A percentile compares a stretch with the other conserved stretches of the same genome.
These are phyloP conservation scores for Lactarius sp. DNA, from an alignment of 768 basidiomycete species.

Conservation along the genomic window DNA sequence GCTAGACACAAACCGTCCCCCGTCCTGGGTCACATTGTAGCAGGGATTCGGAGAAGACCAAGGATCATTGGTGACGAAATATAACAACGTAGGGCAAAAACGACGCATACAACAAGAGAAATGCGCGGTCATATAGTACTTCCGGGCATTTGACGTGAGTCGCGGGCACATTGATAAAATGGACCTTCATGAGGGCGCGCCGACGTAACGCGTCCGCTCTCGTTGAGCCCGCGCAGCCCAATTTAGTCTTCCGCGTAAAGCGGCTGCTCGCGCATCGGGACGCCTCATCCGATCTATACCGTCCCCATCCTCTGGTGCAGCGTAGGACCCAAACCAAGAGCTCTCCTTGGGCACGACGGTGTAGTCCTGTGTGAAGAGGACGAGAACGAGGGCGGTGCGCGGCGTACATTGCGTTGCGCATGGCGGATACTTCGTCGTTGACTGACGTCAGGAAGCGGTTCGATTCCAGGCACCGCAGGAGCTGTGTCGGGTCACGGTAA, in stretches of 20 bases:
- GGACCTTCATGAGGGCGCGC: slow-evolving; percentile 12
- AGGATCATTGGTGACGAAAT: too few species aligned
- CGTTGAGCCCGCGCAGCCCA: slow-evolving; percentile 66
- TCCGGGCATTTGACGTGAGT: too few species aligned
- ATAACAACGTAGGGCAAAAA: too few species aligned
- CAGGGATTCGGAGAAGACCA: too few species aligned
- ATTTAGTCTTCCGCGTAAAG: slow-evolving; percentile 80
- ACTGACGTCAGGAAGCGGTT: slow-evolving; percentile 68
- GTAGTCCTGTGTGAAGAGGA: slow-evolving; percentile 66
- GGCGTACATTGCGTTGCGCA: slow-evolving; percentile 56
- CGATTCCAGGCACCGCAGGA: slow-evolving; percentile 51
- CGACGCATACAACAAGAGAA: too few species aligned
- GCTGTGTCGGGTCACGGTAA: slow-evolving; percentile 65
- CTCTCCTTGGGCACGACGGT: slow-evolving; percentile 86
- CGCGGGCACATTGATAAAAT: neutral
- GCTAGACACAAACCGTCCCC: too few species aligned
- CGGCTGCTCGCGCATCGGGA: slow-evolving; percentile 70
- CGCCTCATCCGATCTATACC: slow-evolving; percentile 6
- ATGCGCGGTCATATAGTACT: too few species aligned
- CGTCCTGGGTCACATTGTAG: too few species aligned
- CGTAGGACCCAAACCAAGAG: slow-evolving; percentile 80
- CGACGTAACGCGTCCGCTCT: slow-evolving; percentile 50
- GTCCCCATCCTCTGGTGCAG: slow-evolving; percentile 34
- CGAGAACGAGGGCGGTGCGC: slow-evolving; percentile 62
- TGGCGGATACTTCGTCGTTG: slow-evolving; percentile 63